Evolutionary conservation across 225 moss, liverwort and hornwort species (phyloP).

Genomic region (Neckera pumila): DNA sequence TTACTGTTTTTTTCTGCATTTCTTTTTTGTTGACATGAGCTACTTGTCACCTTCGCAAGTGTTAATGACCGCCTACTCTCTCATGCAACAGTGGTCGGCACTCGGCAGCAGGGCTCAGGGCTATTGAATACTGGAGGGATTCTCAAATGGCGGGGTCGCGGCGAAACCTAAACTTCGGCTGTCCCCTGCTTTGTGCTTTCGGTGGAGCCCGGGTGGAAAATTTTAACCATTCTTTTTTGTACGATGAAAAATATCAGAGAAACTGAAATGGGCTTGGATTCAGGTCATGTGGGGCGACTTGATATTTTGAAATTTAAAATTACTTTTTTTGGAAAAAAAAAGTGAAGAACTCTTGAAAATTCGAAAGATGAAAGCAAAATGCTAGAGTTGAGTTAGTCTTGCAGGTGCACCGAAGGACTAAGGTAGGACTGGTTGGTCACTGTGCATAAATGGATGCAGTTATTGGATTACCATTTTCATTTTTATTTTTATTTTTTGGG

Average conservation of each 20-base stretch:
- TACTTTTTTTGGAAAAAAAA: not conserved
- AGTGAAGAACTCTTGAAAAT: fast-evolving
- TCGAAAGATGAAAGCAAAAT: not conserved
- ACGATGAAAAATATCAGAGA: not conserved
- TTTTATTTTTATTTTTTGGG: not conserved
- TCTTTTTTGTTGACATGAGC: not conserved
- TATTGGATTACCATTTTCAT: not conserved
- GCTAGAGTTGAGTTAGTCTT: not conserved
- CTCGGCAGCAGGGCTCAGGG: not conserved
- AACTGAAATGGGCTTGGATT: not conserved
- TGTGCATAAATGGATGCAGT: not conserved
- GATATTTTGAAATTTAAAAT: not conserved
- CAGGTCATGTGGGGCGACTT: not conserved
- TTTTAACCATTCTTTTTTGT: not conserved
- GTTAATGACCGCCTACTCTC: not conserved
- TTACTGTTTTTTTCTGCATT: not conserved
- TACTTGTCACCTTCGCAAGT: not conserved
- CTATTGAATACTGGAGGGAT: not conserved
- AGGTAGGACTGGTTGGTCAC: not conserved
- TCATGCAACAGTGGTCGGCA: not conserved
- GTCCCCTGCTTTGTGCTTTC: not conserved
- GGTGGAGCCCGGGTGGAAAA: not conserved
- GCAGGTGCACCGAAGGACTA: not conserved
- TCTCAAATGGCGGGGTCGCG: not conserved
- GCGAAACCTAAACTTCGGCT: not conserved